phyloP scores from a whole-genome alignment of 1,284 basidiomycete species.

The Afroboletus lepidellus region DNA sequence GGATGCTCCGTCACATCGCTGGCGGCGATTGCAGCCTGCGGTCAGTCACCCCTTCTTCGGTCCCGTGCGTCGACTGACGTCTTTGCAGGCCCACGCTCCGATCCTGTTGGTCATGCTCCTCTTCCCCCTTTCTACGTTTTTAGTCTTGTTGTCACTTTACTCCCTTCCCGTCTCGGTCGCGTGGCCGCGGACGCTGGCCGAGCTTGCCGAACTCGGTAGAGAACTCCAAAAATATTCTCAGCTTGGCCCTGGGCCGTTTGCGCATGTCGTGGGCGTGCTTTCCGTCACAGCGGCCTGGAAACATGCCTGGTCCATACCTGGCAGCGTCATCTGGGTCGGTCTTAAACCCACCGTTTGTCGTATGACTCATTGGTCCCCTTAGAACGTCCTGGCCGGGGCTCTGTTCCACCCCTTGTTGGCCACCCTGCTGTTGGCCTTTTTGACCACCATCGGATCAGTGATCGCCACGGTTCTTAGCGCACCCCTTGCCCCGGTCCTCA shows the following conservation, averaged over 20 bases:
- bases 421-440: slow-evolving; percentile 72
- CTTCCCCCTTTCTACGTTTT: slow-evolving; percentile 59
- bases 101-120: slow-evolving; percentile 67
- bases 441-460: slow-evolving; percentile 84
- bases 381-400: slow-evolving; percentile 90
- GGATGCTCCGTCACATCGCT: slow-evolving; percentile 33
- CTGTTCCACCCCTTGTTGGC: slow-evolving; percentile 80
- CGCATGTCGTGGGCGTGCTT: slow-evolving; percentile 78
- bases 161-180: slow-evolving; percentile 70
- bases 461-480: slow-evolving; percentile 75
- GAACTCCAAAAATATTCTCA: slow-evolving; percentile 76
- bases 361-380: slow-evolving; percentile 20
- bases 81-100: slow-evolving; percentile 54
- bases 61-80: slow-evolving; percentile 18
- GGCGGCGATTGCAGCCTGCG: slow-evolving; percentile 45
- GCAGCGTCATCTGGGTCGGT: slow-evolving; percentile 81
- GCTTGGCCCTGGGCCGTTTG: slow-evolving; percentile 57
- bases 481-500: slow-evolving; percentile 82
- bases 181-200: slow-evolving; percentile 72
- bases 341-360: slow-evolving; percentile 29
- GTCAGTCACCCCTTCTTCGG: slow-evolving; percentile 40
- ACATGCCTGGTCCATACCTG: slow-evolving; percentile 92
- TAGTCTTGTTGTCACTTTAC: slow-evolving; percentile 50
- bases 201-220: slow-evolving; percentile 69
- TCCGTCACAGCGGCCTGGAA: slow-evolving; percentile 88